A percentile compares a stretch with the other conserved stretches of the same genome.
Evolutionary conservation across 2,329 filamentous ascomycete species (phyloP).

Genomic region (Coniella lustricola): DNA sequence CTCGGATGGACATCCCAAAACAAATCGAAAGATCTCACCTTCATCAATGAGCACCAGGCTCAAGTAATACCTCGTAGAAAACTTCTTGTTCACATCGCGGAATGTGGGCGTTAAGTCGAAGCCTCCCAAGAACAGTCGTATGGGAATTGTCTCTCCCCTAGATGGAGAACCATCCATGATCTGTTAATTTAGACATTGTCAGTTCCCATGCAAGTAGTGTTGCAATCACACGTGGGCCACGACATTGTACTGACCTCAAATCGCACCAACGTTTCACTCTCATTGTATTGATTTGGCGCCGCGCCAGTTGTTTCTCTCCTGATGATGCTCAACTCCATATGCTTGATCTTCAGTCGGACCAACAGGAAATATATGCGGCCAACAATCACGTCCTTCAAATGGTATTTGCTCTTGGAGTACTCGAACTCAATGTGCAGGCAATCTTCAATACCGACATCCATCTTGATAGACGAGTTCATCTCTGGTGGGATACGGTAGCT

Average conservation of each 20-base stretch:
- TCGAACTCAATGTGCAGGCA: slow-evolving; percentile 99
- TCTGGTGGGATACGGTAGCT: slow-evolving; percentile 96
- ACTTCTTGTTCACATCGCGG: slow-evolving; percentile 99
- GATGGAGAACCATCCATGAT: slow-evolving; percentile 99
- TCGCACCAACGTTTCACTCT: slow-evolving; percentile 93
- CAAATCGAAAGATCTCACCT: slow-evolving; percentile 45
- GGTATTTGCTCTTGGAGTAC: slow-evolving; percentile 98
- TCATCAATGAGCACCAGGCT: slow-evolving; percentile 94
- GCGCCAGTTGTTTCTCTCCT: slow-evolving; percentile 92
- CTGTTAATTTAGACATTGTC: slow-evolving; percentile 30
- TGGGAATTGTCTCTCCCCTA: slow-evolving; percentile 89
- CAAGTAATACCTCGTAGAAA: slow-evolving; percentile 95
- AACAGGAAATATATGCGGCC: slow-evolving; percentile 97
- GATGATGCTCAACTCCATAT: slow-evolving; percentile 99
- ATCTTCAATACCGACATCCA: slow-evolving; percentile 99
- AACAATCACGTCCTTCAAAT: slow-evolving; percentile 98
- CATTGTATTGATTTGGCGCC: slow-evolving; percentile 97
- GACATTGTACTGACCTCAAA: slow-evolving; percentile 62
- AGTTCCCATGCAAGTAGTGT: neutral
- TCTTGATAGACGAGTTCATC: slow-evolving; percentile 98
- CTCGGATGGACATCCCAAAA: slow-evolving; percentile 7
- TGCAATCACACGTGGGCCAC: neutral
- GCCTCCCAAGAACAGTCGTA: slow-evolving; percentile 90
- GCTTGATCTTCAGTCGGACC: slow-evolving; percentile 97
- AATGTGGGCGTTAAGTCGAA: slow-evolving; percentile 98